A percentile compares a stretch with the other conserved stretches of the same genome.
Evolutionary conservation across 495 filamentous ascomycete species (phyloP).

Genomic region (Hypoxylon crocopeplum): DNA sequence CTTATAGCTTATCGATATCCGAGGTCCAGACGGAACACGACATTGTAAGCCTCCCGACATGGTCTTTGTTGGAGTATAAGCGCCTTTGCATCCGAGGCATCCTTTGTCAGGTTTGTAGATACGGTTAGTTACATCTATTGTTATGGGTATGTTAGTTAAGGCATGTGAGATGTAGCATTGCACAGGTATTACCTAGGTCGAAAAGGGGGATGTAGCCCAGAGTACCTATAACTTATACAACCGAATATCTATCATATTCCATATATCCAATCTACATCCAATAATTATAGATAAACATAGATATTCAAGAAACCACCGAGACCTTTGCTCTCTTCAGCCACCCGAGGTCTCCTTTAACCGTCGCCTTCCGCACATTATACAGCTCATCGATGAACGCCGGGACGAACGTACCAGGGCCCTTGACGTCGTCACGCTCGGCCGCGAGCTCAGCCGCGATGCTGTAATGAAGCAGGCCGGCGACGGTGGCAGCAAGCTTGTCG

Average conservation of each 20-base stretch:
- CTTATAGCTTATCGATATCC: constrained; percentile 9
- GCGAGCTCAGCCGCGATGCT: constrained; percentile 88
- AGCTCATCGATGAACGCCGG: constrained; percentile 82
- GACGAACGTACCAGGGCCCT: constrained; percentile 87
- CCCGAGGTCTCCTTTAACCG: constrained; percentile 51
- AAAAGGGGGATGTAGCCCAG: too few relatives aligned
- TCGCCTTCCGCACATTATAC: constrained; percentile 58
- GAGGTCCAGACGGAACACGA: background rate
- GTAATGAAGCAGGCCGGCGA: constrained; percentile 76
- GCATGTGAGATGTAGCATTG: too few relatives aligned
- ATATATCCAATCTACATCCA: background rate
- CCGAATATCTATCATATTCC: background rate
- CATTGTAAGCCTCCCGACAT: too few relatives aligned
- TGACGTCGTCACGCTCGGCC: constrained; percentile 62
- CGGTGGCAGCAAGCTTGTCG: constrained; percentile 71
- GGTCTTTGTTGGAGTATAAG: too few relatives aligned
- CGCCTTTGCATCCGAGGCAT: too few relatives aligned
- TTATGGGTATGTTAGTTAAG: too few relatives aligned
- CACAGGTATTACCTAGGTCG: too few relatives aligned
- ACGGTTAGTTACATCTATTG: too few relatives aligned
- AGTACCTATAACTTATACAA: background rate
- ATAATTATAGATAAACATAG: background rate
- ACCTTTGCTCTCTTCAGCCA: constrained; percentile 68
- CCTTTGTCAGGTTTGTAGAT: too few relatives aligned
- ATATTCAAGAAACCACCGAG: constrained; percentile 41